These are phyloP conservation scores for Circinella minor DNA, from an alignment of 371 early-diverging fungal genomes.

Conservation along the genomic window DNA sequence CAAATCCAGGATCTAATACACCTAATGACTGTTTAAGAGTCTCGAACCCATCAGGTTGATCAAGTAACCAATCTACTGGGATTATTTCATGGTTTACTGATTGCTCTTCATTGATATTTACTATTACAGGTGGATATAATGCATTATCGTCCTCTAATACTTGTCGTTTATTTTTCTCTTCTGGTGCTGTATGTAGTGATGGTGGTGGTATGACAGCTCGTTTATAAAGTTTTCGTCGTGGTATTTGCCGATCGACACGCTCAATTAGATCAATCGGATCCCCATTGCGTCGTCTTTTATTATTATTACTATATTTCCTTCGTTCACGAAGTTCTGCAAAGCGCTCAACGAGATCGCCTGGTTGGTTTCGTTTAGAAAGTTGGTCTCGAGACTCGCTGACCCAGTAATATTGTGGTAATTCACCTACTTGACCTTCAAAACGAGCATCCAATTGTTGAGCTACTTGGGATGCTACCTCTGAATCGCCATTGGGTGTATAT, in stretches of 20 bases:
- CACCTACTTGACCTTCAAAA: conserved; percentile 72
- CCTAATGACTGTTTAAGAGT: conserved; percentile 25
- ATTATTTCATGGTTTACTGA: conserved; percentile 14
- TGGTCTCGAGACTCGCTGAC: conserved; percentile 42
- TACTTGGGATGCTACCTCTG: conserved; percentile 38
- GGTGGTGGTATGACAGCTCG: conserved; percentile 32
- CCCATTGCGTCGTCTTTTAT: conserved; percentile 8
- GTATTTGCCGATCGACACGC: conserved; percentile 36
- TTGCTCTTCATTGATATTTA: conserved; percentile 27
- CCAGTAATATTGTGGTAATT: conserved; percentile 66
- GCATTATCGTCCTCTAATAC: conserved; percentile 17
- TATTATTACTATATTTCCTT: conserved; percentile 1
- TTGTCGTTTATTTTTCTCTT: conserved; percentile 7
- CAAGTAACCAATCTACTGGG: conserved; percentile 10
- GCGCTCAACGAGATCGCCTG: conserved; percentile 14
- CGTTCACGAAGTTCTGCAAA: conserved; percentile 21
- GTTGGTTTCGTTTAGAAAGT: conserved; percentile 17
- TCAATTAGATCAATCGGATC: conserved; percentile 24
- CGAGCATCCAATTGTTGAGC: conserved; percentile 52
- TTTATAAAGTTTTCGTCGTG: conserved; percentile 34
- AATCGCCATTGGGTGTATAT: conserved; percentile 38
- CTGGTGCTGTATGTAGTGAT: too few species aligned
- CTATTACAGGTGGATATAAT: conserved; percentile 25
- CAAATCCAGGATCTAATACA: conserved; percentile 82
- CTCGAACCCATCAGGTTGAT: conserved; percentile 24